Evolutionary conservation across 768 basidiomycete species (phyloP).

Genomic region (Psilocybe cyanescens): DNA sequence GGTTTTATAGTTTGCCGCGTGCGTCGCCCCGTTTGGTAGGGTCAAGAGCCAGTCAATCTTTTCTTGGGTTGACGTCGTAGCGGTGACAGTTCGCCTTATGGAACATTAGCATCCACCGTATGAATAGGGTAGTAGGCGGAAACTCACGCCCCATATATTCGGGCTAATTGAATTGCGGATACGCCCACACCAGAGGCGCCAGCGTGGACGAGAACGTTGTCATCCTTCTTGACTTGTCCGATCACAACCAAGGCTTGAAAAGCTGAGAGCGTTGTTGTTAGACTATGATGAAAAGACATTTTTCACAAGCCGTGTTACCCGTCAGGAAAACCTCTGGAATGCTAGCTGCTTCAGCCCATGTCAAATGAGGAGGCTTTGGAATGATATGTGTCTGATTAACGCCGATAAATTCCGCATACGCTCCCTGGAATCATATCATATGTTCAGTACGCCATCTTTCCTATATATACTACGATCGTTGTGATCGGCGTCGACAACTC

Average conservation of each 20-base stretch:
- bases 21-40: slow-evolving; percentile 70
- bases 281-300: neutral
- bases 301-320: slow-evolving; percentile 43
- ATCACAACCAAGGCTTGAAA: slow-evolving; percentile 60
- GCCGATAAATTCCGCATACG: slow-evolving; percentile 87
- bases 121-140: neutral
- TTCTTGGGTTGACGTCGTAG: slow-evolving; percentile 84
- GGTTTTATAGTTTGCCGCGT: slow-evolving; percentile 84
- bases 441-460: neutral
- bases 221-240: slow-evolving; percentile 68
- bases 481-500: slow-evolving; percentile 31
- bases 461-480: neutral
- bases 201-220: slow-evolving; percentile 86
- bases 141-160: slow-evolving; percentile 72
- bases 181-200: slow-evolving; percentile 91
- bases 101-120: neutral
- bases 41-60: slow-evolving; percentile 80
- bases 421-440: slow-evolving; percentile 57
- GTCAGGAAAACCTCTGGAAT: slow-evolving; percentile 91
- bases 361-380: slow-evolving; percentile 72
- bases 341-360: slow-evolving; percentile 85
- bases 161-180: slow-evolving; percentile 86
- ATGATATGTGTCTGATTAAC: slow-evolving; percentile 69
- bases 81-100: slow-evolving; percentile 67
- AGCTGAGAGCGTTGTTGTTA: slow-evolving; percentile 31